Evolutionary conservation across 768 basidiomycete genomes (phyloP).

Genomic region (Tricholoma bakamatsutake): DNA sequence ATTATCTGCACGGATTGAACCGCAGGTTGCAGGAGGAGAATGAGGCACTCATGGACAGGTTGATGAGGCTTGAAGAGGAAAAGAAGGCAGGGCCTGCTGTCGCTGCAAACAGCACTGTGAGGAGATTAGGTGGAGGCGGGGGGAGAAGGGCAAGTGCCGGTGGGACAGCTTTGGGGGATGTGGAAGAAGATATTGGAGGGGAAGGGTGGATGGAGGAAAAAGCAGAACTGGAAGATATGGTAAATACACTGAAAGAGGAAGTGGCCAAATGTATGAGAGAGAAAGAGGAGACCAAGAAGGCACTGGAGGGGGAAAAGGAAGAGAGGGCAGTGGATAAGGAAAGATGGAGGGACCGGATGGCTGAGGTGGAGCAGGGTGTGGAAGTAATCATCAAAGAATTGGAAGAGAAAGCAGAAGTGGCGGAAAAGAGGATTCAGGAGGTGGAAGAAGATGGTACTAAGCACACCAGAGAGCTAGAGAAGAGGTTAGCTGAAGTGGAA

Average conservation of each 20-base stretch:
- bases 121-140: slow-evolving; percentile 32
- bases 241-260: slow-evolving; percentile 43
- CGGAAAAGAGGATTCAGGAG: slow-evolving; percentile 41
- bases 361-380: slow-evolving; percentile 66
- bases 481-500: slow-evolving; percentile 36
- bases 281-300: slow-evolving; percentile 39
- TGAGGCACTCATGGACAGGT: slow-evolving; percentile 49
- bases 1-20: slow-evolving; percentile 83
- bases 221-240: slow-evolving; percentile 48
- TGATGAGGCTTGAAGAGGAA: slow-evolving; percentile 50
- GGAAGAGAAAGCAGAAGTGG: slow-evolving; percentile 46
- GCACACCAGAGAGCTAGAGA: slow-evolving; percentile 41
- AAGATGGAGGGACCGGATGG: slow-evolving; percentile 65
- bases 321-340: slow-evolving; percentile 64
- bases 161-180: slow-evolving; percentile 48
- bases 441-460: slow-evolving; percentile 32
- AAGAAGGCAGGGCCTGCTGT: slow-evolving; percentile 20
- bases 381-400: slow-evolving; percentile 60
- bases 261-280: slow-evolving; percentile 40
- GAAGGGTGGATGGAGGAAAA: slow-evolving; percentile 74
- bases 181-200: slow-evolving; percentile 54
- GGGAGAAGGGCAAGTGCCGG: slow-evolving; percentile 48
- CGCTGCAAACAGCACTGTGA: slow-evolving; percentile 18
- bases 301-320: slow-evolving; percentile 46
- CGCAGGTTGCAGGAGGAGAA: slow-evolving; percentile 83